phyloP scores from a whole-genome alignment of 169 alveolate species.

The Condylostoma magnum region DNA sequence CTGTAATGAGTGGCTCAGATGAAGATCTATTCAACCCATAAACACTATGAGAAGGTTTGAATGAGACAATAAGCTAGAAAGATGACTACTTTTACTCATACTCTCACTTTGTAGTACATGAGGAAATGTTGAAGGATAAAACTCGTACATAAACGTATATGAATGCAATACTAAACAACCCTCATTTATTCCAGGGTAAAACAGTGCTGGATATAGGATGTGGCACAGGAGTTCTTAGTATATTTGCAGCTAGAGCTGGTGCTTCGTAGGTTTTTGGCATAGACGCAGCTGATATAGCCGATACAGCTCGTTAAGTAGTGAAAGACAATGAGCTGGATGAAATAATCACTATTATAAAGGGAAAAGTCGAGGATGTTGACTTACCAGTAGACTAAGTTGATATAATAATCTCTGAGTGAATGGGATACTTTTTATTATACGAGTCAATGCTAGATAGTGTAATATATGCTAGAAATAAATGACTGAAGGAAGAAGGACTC shows the following conservation, averaged over 20 bases:
- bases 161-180: slow-evolving; percentile 92
- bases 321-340: slow-evolving; percentile 88
- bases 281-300: slow-evolving; percentile 95
- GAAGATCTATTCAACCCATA: too few relatives aligned
- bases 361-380: slow-evolving; percentile 96
- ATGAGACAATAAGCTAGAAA: too few relatives aligned
- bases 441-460: slow-evolving; percentile 98
- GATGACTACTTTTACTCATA: slow-evolving; percentile 97
- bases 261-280: slow-evolving; percentile 97
- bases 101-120: slow-evolving; percentile 95
- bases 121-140: slow-evolving; percentile 97
- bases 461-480: slow-evolving; percentile 95
- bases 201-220: slow-evolving; percentile 98
- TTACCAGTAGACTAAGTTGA: slow-evolving; percentile 96
- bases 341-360: slow-evolving; percentile 91
- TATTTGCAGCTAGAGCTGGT: slow-evolving; percentile 97
- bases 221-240: slow-evolving; percentile 97
- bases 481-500: slow-evolving; percentile 93
- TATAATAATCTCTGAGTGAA: slow-evolving; percentile 98
- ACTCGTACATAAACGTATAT: slow-evolving; percentile 93
- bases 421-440: slow-evolving; percentile 97
- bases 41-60: too few relatives aligned
- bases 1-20: too few relatives aligned
- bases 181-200: slow-evolving; percentile 91
- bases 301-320: slow-evolving; percentile 89